A percentile compares a stretch with the other conserved stretches of the same genome.
phyloP scores from a whole-genome alignment of 2,329 filamentous ascomycete species.

The Neofusicoccum umdonicola region DNA sequence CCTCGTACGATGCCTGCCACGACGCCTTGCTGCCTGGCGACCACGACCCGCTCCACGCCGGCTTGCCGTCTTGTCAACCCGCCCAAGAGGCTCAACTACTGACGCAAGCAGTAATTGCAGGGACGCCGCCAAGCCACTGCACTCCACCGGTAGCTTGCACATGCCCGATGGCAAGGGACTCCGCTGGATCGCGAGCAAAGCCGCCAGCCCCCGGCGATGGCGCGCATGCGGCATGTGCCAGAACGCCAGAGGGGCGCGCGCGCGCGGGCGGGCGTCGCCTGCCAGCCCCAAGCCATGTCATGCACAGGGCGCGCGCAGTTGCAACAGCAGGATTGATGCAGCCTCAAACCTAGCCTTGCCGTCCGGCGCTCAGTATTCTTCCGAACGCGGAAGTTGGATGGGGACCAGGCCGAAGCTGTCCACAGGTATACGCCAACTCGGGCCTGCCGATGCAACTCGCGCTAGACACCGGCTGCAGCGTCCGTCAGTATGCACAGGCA shows the following conservation, averaged over 20 bases:
- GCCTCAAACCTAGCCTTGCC: no score
- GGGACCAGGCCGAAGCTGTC: no score
- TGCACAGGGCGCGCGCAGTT: not conserved
- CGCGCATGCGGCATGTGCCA: conserved; percentile 12
- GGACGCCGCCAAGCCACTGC: not conserved
- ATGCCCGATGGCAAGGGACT: not conserved
- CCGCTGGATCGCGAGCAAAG: not conserved
- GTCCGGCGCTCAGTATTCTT: no score
- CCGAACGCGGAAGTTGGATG: no score
- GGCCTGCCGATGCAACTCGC: no score
- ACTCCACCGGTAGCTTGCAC: not conserved
- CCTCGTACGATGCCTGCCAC: conserved; percentile 1
- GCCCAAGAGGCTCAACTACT: not conserved
- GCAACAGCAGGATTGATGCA: no score
- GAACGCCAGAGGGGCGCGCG: not conserved
- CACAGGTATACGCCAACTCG: no score
- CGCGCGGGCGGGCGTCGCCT: no score
- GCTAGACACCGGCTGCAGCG: no score
- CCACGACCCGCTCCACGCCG: not conserved
- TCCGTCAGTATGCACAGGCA: not conserved
- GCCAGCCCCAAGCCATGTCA: not conserved
- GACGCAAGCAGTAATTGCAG: not conserved
- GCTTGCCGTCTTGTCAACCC: not conserved
- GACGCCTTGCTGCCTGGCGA: conserved; percentile 5
- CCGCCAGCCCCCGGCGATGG: conserved; percentile 6